phyloP scores from a whole-genome alignment of 2,329 filamentous ascomycete species.

The Cytospora piceae region DNA sequence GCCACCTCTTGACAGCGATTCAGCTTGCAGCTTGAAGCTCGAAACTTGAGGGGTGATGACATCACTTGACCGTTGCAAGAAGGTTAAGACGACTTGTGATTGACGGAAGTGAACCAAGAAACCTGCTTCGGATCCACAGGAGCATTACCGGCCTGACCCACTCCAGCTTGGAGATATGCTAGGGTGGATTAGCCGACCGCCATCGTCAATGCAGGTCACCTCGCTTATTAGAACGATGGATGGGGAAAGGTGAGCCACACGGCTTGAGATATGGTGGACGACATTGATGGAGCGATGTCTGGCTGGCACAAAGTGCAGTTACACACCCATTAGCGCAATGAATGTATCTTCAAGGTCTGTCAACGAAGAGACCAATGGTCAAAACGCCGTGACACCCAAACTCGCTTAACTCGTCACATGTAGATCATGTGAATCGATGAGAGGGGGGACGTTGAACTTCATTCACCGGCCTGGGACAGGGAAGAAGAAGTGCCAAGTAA shows the following conservation, averaged over 20 bases:
- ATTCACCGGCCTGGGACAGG: background rate
- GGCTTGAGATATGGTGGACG: background rate
- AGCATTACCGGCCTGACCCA: constrained; percentile 12
- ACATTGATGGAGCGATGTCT: background rate
- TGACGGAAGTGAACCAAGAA: constrained; percentile 16
- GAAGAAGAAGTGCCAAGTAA: background rate
- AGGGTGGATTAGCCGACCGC: constrained; percentile 6
- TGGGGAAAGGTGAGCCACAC: background rate
- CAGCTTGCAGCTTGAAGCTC: background rate
- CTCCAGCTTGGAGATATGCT: constrained; percentile 18
- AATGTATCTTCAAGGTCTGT: background rate
- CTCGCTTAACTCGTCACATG: background rate
- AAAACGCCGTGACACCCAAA: background rate
- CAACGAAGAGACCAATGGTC: background rate
- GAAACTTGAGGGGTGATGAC: constrained; percentile 17
- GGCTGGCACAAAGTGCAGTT: background rate
- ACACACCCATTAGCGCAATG: background rate
- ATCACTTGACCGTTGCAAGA: constrained; percentile 18
- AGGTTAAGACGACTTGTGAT: constrained; percentile 10
- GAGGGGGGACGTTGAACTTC: background rate
- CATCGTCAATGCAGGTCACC: constrained; percentile 6
- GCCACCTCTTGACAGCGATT: constrained; percentile 21
- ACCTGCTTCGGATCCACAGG: constrained; percentile 25
- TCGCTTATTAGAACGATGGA: constrained; percentile 6
- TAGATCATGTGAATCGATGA: background rate